Evolutionary conservation across 106 monocot species (phyloP).

Genomic region (Amphibolis antarctica): DNA sequence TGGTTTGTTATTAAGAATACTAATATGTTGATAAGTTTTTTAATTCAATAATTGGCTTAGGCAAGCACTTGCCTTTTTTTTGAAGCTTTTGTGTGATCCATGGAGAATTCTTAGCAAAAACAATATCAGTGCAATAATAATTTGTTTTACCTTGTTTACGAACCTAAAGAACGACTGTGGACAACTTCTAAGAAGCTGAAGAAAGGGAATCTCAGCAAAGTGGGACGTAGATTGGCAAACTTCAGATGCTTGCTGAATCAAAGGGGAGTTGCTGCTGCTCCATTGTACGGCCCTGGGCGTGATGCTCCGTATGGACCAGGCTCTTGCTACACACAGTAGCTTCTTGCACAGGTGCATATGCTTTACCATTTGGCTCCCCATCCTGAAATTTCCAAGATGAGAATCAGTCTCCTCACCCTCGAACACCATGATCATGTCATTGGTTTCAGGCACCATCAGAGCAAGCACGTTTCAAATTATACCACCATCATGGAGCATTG

Average conservation of each 20-base stretch:
- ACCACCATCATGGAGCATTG: too few relatives aligned
- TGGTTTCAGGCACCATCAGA: too few relatives aligned
- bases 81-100: not conserved
- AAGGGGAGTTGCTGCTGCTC: constrained; percentile 83
- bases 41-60: too few relatives aligned
- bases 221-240: constrained; percentile 43
- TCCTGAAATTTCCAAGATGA: too few relatives aligned
- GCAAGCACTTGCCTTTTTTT: too few relatives aligned
- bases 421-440: too few relatives aligned
- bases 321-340: constrained; percentile 59
- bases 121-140: not conserved
- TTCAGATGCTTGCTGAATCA: constrained; percentile 83
- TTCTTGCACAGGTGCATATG: not conserved
- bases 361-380: too few relatives aligned
- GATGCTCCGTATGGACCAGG: constrained; percentile 40
- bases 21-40: too few relatives aligned
- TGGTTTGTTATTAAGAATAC: too few relatives aligned
- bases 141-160: not conserved
- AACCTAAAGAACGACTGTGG: constrained; percentile 62
- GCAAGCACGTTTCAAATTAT: too few relatives aligned
- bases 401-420: too few relatives aligned
- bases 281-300: constrained; percentile 45
- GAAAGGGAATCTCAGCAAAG: constrained; percentile 35
- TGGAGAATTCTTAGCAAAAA: not conserved
- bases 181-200: constrained; percentile 52